Percentiles rank a stretch among this genome's conserved stretches.
Evolutionary conservation across 768 basidiomycete species (phyloP).

Genomic region (Boletus rubescentipes): DNA sequence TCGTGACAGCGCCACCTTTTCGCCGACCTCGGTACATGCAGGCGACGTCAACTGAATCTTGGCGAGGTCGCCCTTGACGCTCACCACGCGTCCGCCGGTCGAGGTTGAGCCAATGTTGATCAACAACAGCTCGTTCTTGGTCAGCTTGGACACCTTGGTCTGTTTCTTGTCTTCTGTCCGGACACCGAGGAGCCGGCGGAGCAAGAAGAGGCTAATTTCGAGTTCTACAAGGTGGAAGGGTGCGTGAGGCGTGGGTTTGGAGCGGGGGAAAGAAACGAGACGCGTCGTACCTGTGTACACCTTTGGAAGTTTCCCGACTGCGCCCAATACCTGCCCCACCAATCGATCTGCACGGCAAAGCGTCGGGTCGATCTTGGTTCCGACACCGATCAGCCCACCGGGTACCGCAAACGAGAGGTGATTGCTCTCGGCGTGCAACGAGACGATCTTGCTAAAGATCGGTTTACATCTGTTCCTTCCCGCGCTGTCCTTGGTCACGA

Average conservation of each 20-base stretch:
- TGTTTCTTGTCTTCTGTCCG: slow-evolving; percentile 99
- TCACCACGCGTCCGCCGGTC: slow-evolving; percentile 92
- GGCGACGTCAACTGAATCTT: slow-evolving; percentile 93
- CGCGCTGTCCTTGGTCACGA: slow-evolving; percentile 91
- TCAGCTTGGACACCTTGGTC: slow-evolving; percentile 90
- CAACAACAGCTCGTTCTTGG: slow-evolving; percentile 87
- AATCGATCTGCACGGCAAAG: slow-evolving; percentile 95
- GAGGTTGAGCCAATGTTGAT: slow-evolving; percentile 99
- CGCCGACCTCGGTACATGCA: slow-evolving; percentile 93
- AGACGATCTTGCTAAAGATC: slow-evolving; percentile 88
- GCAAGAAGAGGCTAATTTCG: slow-evolving; percentile 91
- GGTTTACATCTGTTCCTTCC: slow-evolving; percentile 92
- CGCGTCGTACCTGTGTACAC: slow-evolving; percentile 74
- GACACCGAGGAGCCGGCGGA: slow-evolving; percentile 94
- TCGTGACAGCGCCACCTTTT: slow-evolving; percentile 94
- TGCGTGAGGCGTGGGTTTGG: too few species aligned
- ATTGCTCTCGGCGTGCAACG: slow-evolving; percentile 93
- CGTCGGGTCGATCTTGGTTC: slow-evolving; percentile 94
- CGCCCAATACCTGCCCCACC: slow-evolving; percentile 94
- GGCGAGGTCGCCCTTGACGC: slow-evolving; percentile 92
- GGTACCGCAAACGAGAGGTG: slow-evolving; percentile 93
- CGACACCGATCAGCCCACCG: slow-evolving; percentile 97
- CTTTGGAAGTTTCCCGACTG: slow-evolving; percentile 90
- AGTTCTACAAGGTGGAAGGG: slow-evolving; percentile 51
- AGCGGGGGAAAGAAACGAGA: not conserved